phyloP scores from a whole-genome alignment of 208 protist genomes.

The Acanthamoeba rhysodes region DNA sequence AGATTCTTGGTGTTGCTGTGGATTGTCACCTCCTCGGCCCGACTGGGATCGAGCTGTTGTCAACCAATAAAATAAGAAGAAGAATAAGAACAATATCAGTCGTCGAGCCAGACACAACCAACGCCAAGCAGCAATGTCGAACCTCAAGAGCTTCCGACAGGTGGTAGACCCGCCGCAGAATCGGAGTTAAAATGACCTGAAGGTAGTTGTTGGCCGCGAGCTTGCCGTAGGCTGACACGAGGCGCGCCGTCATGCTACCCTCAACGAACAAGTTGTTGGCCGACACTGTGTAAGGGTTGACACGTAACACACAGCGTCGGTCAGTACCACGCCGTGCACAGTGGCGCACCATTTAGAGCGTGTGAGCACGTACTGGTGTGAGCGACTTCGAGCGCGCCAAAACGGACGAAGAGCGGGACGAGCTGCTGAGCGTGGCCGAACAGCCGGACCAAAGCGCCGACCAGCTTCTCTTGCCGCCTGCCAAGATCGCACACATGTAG shows the following conservation, averaged over 20 bases:
- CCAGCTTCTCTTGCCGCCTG: constrained; percentile 65
- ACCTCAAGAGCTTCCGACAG: constrained; percentile 66
- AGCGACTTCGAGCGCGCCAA: constrained; percentile 63
- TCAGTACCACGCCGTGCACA: too few species aligned
- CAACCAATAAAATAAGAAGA: too few species aligned
- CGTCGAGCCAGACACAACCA: too few species aligned
- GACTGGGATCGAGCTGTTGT: constrained; percentile 56
- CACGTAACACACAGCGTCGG: too few species aligned
- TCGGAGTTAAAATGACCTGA: constrained; percentile 39
- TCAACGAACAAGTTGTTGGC: constrained; percentile 71
- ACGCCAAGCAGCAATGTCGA: too few species aligned
- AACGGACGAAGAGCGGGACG: constrained; percentile 40
- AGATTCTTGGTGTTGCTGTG: constrained; percentile 59
- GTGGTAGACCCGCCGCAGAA: constrained; percentile 41
- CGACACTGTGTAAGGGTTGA: constrained; percentile 4
- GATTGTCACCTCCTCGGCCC: background rate
- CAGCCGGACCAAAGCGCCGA: constrained; percentile 24
- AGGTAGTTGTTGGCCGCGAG: constrained; percentile 61
- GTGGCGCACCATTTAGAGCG: too few species aligned
- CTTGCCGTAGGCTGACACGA: constrained; percentile 64
- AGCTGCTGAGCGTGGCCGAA: constrained; percentile 42
- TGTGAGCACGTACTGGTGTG: constrained; percentile 71
- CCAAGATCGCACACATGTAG: background rate
- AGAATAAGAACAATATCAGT: background rate
- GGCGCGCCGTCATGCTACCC: constrained; percentile 64